Conservation (phyloP, 2,329 filamentous ascomycete genomes). For the Fusarium newnesense region DNA sequence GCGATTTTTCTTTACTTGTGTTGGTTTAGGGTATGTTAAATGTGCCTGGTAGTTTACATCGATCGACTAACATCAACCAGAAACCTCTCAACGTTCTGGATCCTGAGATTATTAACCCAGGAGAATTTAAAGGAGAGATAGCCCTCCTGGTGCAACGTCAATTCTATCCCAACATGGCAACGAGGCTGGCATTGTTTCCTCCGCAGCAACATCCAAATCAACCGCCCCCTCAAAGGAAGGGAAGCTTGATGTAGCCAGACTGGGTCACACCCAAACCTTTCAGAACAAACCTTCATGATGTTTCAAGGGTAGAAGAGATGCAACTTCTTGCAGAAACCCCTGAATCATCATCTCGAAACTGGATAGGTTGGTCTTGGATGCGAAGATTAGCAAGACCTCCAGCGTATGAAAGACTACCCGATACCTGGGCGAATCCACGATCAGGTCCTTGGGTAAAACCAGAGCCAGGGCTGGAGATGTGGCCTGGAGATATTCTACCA, state of each 20-base stretch:
- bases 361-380: neutral
- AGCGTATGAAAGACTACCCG: neutral
- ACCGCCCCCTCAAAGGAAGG: neutral
- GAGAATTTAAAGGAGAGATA: neutral
- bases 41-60: fast-evolving
- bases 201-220: neutral
- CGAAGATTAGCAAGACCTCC: neutral
- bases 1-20: slow-evolving; percentile 33
- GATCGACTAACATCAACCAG: neutral
- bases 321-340: neutral
- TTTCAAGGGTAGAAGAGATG: neutral
- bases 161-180: slow-evolving; percentile 5
- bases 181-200: neutral
- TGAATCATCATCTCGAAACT: neutral
- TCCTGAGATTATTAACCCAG: neutral
- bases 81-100: slow-evolving; percentile 28
- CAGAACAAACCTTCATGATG: neutral
- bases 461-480: slow-evolving; percentile 5
- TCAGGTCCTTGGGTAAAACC: slow-evolving; percentile 7
- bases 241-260: neutral
- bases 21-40: slow-evolving; percentile 25
- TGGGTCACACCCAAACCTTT: neutral
- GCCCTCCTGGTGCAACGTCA: neutral
- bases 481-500: neutral
- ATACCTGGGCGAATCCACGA: neutral